phyloP scores from a whole-genome alignment of 371 early-diverging fungal genomes.

The Haplosporangium sp. region DNA sequence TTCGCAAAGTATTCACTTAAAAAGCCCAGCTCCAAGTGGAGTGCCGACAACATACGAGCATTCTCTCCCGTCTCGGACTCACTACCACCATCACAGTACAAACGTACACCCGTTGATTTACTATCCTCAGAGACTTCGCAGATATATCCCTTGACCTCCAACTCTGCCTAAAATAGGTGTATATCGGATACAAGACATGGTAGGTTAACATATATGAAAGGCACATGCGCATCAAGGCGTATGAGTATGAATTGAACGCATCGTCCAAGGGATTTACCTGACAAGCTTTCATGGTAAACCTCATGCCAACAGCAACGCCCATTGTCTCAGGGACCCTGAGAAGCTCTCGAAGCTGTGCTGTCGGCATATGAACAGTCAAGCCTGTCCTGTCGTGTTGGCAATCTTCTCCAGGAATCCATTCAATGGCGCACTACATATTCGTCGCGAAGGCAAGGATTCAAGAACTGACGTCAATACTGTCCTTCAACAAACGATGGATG shows the following conservation, averaged over 20 bases:
- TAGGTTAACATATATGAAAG: too few species aligned
- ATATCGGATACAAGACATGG: too few species aligned
- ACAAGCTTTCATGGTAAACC: conserved; percentile 14
- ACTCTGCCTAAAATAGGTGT: not conserved
- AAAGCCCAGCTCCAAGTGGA: conserved; percentile 17
- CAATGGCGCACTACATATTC: conserved; percentile 23
- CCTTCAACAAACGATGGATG: too few species aligned
- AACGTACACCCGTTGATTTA: not conserved
- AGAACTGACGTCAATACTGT: not conserved
- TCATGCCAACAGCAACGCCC: conserved; percentile 22
- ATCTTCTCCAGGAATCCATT: conserved; percentile 9
- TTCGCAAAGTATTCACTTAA: conserved; percentile 4
- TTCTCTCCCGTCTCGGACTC: not conserved
- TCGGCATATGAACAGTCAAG: conserved; percentile 23
- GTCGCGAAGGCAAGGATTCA: not conserved
- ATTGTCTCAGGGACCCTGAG: conserved; percentile 33
- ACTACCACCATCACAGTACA: conserved; percentile 12
- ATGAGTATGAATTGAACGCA: too few species aligned
- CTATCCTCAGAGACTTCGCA: conserved; percentile 15
- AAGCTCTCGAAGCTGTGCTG: conserved; percentile 23
- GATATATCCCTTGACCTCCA: conserved; percentile 15
- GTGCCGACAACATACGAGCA: conserved; percentile 2
- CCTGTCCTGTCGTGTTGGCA: not conserved
- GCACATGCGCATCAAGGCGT: too few species aligned
- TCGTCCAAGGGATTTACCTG: conserved; percentile 3